Evolutionary conservation across 345 rosid species (phyloP), one percentile per base, ranked within the genome.

Genomic region (Boechera divaricarpa): DNA sequence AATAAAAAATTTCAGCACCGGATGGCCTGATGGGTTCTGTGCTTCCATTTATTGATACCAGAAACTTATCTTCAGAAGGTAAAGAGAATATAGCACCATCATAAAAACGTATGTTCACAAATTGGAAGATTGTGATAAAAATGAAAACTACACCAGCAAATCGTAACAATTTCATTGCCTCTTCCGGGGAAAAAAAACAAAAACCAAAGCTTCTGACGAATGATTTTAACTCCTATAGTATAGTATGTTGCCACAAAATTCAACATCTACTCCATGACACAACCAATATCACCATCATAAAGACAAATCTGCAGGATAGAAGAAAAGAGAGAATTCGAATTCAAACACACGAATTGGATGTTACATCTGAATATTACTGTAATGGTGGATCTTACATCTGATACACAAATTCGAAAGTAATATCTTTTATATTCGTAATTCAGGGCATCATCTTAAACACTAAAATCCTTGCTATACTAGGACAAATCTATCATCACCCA

Each of bases 111-210:
- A 91, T 84, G 57, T 89, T 90, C 61, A 90, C 35, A 77, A 58
- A 86, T 47, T 87, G 97, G 83, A 91, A 80, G 53, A 77, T 16
- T 21, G 82, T 31, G 54, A 87, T 45, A 32, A 83, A 56, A 6
- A 77, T 67, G 77, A 94, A 79, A 61, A 74, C 67, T 4, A 80
- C 9, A 64, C 81, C 90, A 68, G 64, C 44, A 61, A 85, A 59
- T 83, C 89, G 78, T 21, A 90, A 77, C 78, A 81, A 68, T 81
- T 73, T 89, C 90, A 85, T 81, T 32, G 82, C 82, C 41, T 84
- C 88, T 38, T 13, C 49, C 10, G 10, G 41, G 32, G 32, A 3
- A 3, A 31, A 2, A 21, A 31, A 31, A 0, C 4, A 31, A 31
- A 31, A 31, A 4, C 32, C 4, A 4, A 31, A 31, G 32, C 32